Base-by-base conservation (phyloP, 2,329 filamentous ascomycete species). In the Zasmidium citrigriseum region DNA sequence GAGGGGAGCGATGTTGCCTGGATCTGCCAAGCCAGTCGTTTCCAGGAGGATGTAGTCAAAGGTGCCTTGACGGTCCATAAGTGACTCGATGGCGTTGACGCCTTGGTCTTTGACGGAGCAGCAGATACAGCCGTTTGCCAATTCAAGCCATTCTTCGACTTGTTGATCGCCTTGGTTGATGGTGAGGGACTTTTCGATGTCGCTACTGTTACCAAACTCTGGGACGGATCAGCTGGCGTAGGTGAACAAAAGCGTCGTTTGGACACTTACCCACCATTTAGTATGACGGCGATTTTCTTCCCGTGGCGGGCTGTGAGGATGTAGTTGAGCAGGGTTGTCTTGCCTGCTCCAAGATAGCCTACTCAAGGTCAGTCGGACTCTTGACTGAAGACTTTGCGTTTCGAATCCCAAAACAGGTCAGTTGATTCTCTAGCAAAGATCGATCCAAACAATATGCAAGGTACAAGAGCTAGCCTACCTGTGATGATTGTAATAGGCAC, bases 1-100 rank as follows among this genome's bases (percentile, higher is more conserved):
- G 14, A 98, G 78, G 0, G 95, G 95, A 0, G 95, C 95, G 52
- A 99, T 86, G 69, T 98, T 98, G 1, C 95, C 95, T 0, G 95
- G 95, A 70, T 99, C 93, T 3, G 95, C 95, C 4, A 99, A 83
- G 0, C 95, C 95, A 0, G 95, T 98, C 0, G 95, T 99, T 75
- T 99, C 95, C 1, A 99, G 86, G 2, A 99, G 83, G 64, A 99
- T 98, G 77, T 98, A 99, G 78, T 99, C 95, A 71, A 99, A 99
- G 3, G 88, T 88, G 51, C 93, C 93, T 64, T 90, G 91, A 69
- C 92, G 91, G 64, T 93, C 90, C 91, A 99, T 98, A 2, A 99
- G 80, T 1, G 91, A 91, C 77, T 99, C 95, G 55, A 99, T 96
- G 34, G 95, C 95, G 65, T 91, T 91, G 38, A 99, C 93, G 12